Base-by-base conservation (phyloP, 805 yeast genomes). In the Barnettozyma pratensis region DNA sequence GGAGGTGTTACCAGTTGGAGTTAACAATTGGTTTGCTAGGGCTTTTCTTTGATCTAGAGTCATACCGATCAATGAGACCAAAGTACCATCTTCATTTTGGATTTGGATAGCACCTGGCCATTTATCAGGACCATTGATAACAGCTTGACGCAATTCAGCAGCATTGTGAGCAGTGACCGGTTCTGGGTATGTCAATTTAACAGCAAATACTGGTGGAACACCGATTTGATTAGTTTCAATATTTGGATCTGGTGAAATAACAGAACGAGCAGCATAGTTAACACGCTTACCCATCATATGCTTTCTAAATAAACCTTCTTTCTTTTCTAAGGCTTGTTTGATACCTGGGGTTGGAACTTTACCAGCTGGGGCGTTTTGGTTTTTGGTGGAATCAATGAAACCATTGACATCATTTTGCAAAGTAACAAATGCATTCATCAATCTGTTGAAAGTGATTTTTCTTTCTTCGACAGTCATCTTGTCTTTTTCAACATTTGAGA, bases 221-320 rank as follows among this genome's bases (percentile, higher is more conserved):
- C 99, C 99, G 64, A 94, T 92, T 70, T 94, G 97, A 65, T 91
- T 89, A 11, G 99, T 95, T 72, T 94, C 99, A 59, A 94, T 77
- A 73, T 87, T 94, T 49, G 99, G 99, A 72, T 94, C 99, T 6
- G 98, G 98, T 6, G 98, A 91, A 70, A 94, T 94, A 61, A 94
- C 99, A 8, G 99, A 92, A 72, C 99, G 89, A 45, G 99, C 99
- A 46, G 98, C 97, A 63, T 88, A 92, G 68, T 94, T 95, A 51
- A 94, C 99, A 75, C 99, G 90, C 76, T 94, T 94, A 66, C 99
- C 99, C 99, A 94, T 94, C 99, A 94, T 94, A 65, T 94, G 96
- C 67, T 92, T 94, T 75, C 99, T 82, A 76, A 94, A 94, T 55
- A 92, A 75, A 66, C 99, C 99, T 71, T 94, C 99, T 67, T 94